Percentiles rank a stretch among this genome's conserved stretches.
phyloP scores from a whole-genome alignment of 2,329 filamentous ascomycete species.

The Metarhizium rileyi region DNA sequence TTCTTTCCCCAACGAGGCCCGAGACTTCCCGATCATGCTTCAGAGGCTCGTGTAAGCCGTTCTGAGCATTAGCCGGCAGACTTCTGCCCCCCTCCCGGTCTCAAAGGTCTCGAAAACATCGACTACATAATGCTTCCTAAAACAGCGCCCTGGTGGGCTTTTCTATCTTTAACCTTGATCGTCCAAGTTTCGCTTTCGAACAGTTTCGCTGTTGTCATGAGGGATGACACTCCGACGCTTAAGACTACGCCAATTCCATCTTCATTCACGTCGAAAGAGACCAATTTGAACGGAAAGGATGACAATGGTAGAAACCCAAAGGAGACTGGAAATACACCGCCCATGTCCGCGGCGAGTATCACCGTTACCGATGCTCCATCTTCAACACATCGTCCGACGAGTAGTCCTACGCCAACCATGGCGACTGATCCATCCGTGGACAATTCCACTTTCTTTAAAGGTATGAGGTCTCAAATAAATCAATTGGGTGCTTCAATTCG shows the following conservation, averaged over 20 bases:
- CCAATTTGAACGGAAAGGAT: not conserved
- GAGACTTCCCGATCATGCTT: constrained; percentile 11
- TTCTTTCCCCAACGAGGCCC: not conserved
- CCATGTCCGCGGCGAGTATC: not conserved
- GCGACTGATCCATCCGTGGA: constrained; percentile 12
- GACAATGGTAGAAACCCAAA: not conserved
- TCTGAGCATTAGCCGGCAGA: constrained; percentile 12
- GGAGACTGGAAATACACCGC: not conserved
- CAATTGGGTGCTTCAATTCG: not conserved
- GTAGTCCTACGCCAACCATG: constrained; percentile 3
- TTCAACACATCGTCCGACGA: constrained; percentile 1
- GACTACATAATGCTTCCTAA: constrained; percentile 23
- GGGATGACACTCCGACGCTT: constrained; percentile 21
- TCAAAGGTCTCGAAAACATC: constrained; percentile 5
- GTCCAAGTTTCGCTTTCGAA: constrained; percentile 28
- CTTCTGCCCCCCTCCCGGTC: constrained; percentile 3
- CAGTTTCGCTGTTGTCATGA: constrained; percentile 20
- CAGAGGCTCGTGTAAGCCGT: constrained; percentile 7
- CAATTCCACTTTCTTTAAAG: constrained; percentile 23
- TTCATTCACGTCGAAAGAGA: not conserved
- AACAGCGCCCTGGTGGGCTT: constrained; percentile 23
- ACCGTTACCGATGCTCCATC: not conserved
- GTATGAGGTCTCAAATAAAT: constrained; percentile 14
- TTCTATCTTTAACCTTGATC: constrained; percentile 29
- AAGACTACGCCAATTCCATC: constrained; percentile 1